phyloP scores from a whole-genome alignment of 305 asterid genomes.

The Fraxinus platypoda region DNA sequence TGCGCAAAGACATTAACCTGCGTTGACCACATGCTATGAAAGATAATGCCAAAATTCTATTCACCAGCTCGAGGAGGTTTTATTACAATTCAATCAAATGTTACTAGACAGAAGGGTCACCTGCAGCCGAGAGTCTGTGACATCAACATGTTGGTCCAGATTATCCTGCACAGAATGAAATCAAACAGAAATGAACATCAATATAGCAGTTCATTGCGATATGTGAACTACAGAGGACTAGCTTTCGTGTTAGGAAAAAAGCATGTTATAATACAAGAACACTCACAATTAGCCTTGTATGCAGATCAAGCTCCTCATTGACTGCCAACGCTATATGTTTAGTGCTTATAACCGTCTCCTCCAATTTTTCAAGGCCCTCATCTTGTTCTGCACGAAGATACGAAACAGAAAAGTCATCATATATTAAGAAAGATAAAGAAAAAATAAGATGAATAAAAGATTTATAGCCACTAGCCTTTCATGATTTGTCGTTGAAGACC shows the following conservation, averaged over 20 bases:
- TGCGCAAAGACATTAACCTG: not conserved
- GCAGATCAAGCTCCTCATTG: slow-evolving; percentile 20
- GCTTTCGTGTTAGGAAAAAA: slow-evolving; percentile 3
- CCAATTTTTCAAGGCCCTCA: slow-evolving; percentile 32
- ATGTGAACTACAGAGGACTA: not conserved
- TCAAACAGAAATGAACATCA: slow-evolving; percentile 9
- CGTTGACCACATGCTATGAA: not conserved
- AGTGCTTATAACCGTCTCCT: slow-evolving; percentile 31
- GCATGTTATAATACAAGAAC: not conserved
- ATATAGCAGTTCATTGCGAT: not conserved
- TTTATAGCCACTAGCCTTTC: slow-evolving; percentile 15
- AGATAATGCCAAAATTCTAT: not conserved
- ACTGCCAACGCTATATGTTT: slow-evolving; percentile 33
- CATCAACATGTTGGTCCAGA: slow-evolving; percentile 82
- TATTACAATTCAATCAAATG: not conserved
- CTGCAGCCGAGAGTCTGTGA: slow-evolving; percentile 80
- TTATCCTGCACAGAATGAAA: slow-evolving; percentile 49
- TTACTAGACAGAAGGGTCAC: slow-evolving; percentile 35
- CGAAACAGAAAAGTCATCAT: not conserved
- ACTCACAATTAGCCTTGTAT: slow-evolving; percentile 26
- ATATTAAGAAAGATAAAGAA: not conserved
- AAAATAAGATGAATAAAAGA: not conserved
- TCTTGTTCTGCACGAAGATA: slow-evolving; percentile 28
- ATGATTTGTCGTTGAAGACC: slow-evolving; percentile 33
- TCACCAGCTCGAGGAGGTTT: not conserved